These are phyloP conservation scores for Prasinococcaceae sp. DNA, from an alignment of 139 green algal species.

Conservation along the genomic window DNA sequence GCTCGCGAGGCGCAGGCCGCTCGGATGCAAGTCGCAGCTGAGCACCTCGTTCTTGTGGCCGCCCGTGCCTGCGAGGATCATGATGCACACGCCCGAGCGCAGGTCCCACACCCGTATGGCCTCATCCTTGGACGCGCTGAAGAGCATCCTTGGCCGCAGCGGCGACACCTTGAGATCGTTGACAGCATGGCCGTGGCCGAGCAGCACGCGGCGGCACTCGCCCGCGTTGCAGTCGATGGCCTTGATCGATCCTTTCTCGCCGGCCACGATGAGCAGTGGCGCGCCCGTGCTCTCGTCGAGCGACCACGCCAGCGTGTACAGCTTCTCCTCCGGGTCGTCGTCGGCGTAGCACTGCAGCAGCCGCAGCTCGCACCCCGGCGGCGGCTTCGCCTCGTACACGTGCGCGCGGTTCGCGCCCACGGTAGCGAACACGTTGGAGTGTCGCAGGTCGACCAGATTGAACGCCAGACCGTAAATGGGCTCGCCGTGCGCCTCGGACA, in stretches of 20 bases:
- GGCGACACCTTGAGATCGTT: slow-evolving; percentile 25
- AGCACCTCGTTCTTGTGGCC: slow-evolving; percentile 33
- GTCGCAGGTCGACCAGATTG: slow-evolving; percentile 4
- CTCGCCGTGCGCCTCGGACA: slow-evolving; percentile 7
- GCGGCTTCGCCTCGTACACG: slow-evolving; percentile 1
- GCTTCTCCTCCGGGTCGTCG: slow-evolving; percentile 19
- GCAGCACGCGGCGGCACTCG: not conserved
- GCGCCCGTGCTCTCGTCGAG: not conserved
- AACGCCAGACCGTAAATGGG: slow-evolving; percentile 8
- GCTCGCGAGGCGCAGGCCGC: slow-evolving; percentile 14
- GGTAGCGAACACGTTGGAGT: slow-evolving; percentile 10
- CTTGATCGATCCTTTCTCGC: slow-evolving; percentile 15
- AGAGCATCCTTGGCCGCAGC: slow-evolving; percentile 12
- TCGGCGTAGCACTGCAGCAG: slow-evolving; percentile 13
- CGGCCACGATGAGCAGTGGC: slow-evolving; percentile 12
- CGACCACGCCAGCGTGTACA: slow-evolving; percentile 14
- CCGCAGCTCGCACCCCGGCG: not conserved
- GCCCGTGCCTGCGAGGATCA: slow-evolving; percentile 26
- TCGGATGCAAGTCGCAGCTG: slow-evolving; percentile 22
- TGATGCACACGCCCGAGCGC: slow-evolving; percentile 21
- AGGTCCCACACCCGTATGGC: slow-evolving; percentile 35
- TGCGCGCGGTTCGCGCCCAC: not conserved
- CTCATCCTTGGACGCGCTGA: slow-evolving; percentile 28
- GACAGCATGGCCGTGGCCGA: slow-evolving; percentile 11
- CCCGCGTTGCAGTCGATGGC: slow-evolving; percentile 20